These are phyloP conservation scores for Phlyctochytrium arcticum DNA, from an alignment of 192 early-diverging fungal species.

Conservation along the genomic window DNA sequence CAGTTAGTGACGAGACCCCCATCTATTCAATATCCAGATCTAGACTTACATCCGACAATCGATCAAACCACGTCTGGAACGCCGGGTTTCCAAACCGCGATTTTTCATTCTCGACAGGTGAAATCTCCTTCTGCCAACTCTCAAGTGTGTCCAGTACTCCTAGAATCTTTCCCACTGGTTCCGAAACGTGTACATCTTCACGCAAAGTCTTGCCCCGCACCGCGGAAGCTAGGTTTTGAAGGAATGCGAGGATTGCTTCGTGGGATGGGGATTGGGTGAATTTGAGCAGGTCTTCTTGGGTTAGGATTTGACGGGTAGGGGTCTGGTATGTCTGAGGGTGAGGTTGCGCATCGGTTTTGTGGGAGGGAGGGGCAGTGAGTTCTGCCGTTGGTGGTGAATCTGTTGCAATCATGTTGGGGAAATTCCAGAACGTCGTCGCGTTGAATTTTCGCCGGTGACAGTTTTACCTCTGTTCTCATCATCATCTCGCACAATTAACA, in stretches of 20 bases:
- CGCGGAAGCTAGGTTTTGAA: constrained; percentile 67
- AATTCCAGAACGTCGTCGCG: too few relatives aligned
- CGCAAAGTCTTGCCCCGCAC: constrained; percentile 54
- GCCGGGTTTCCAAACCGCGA: constrained; percentile 94
- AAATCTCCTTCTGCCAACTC: constrained; percentile 57
- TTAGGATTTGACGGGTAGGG: constrained; percentile 61
- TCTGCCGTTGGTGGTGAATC: too few relatives aligned
- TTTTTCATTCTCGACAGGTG: constrained; percentile 69
- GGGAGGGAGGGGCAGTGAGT: too few relatives aligned
- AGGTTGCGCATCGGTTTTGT: too few relatives aligned
- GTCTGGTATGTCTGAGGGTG: not conserved
- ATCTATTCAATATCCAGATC: not conserved
- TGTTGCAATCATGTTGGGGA: too few relatives aligned
- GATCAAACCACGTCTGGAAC: constrained; percentile 86
- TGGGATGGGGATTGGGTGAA: constrained; percentile 68
- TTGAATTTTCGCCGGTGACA: too few relatives aligned
- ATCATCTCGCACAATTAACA: too few relatives aligned
- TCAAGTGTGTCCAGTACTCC: constrained; percentile 63
- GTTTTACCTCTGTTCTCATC: too few relatives aligned
- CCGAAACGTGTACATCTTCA: constrained; percentile 1
- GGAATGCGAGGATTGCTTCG: constrained; percentile 62
- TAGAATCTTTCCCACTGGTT: constrained; percentile 56
- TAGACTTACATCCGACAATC: constrained; percentile 54
- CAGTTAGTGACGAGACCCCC: too few relatives aligned
- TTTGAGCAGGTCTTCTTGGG: constrained; percentile 75